phyloP scores from a whole-genome alignment of 345 rosid species.

The Bruguiera sexangula region DNA sequence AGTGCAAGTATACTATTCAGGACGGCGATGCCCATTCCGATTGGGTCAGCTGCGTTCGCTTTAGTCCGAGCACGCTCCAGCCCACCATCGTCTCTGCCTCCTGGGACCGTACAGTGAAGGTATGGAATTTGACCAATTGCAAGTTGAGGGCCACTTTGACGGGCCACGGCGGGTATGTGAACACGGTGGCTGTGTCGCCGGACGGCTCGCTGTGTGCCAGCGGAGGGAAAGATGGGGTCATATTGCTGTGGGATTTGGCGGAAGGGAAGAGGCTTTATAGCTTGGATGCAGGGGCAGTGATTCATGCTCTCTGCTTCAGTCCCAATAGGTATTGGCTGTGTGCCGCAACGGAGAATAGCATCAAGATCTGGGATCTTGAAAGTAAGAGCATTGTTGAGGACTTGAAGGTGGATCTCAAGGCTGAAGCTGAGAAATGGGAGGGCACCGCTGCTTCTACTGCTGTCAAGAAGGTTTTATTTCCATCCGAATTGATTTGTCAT shows the following conservation, averaged over 20 bases:
- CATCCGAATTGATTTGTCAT: too few relatives aligned
- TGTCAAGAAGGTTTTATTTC: conserved; percentile 48
- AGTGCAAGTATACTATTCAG: conserved; percentile 93
- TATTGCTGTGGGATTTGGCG: conserved; percentile 92
- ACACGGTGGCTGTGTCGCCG: conserved; percentile 90
- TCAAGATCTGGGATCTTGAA: conserved; percentile 98
- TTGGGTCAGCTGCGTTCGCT: conserved; percentile 96
- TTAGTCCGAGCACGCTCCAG: conserved; percentile 70
- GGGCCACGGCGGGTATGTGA: conserved; percentile 82
- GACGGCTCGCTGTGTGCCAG: conserved; percentile 95
- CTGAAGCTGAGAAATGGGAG: conserved; percentile 82
- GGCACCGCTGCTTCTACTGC: conserved; percentile 42
- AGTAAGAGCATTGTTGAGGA: conserved; percentile 95
- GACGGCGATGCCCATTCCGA: conserved; percentile 79
- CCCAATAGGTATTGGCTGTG: conserved; percentile 99
- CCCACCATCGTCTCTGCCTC: conserved; percentile 96
- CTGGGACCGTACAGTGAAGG: conserved; percentile 82
- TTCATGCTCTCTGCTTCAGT: conserved; percentile 82
- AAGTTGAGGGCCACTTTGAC: conserved; percentile 71
- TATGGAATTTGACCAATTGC: conserved; percentile 92
- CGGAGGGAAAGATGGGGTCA: conserved; percentile 89
- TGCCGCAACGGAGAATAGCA: conserved; percentile 89
- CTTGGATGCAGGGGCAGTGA: conserved; percentile 74
- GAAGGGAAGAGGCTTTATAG: conserved; percentile 92
- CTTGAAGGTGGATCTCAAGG: conserved; percentile 92